Conservation (phyloP, 2,329 filamentous ascomycete genomes). For the Beauveria pseudobassiana region DNA sequence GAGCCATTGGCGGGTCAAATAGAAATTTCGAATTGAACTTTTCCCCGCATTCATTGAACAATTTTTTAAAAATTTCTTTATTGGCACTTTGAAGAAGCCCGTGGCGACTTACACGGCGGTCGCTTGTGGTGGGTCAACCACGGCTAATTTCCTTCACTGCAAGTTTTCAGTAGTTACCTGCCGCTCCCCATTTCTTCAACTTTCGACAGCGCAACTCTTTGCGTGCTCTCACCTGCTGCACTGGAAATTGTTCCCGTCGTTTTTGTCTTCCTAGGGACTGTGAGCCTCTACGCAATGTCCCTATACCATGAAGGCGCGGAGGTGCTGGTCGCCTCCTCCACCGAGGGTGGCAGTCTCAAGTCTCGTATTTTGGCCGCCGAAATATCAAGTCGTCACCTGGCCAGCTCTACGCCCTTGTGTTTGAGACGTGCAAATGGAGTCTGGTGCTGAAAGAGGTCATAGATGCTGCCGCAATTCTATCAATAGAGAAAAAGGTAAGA, state of each 20-base stretch:
- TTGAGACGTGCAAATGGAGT: constrained; percentile 89
- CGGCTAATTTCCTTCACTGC: background rate
- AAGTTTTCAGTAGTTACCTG: constrained; percentile 2
- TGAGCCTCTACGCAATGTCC: constrained; percentile 55
- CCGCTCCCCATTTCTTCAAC: background rate
- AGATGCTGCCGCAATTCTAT: constrained; percentile 67
- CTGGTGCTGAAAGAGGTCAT: constrained; percentile 80
- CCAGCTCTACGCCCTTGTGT: constrained; percentile 79
- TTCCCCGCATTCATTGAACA: background rate
- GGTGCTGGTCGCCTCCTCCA: constrained; percentile 52
- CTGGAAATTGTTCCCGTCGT: background rate
- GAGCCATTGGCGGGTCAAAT: constrained; percentile 4
- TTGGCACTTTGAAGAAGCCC: too few species aligned
- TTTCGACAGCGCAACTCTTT: background rate
- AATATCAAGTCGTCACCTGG: constrained; percentile 68
- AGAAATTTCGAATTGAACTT: background rate
- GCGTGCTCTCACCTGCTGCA: background rate
- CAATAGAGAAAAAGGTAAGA: constrained; percentile 76
- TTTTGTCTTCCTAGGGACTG: background rate
- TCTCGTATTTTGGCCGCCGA: constrained; percentile 68
- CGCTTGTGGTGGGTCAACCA: constrained; percentile 12
- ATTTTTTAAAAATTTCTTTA: background rate
- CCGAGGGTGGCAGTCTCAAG: constrained; percentile 71
- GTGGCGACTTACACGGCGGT: constrained; percentile 17
- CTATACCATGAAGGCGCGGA: constrained; percentile 88